Conservation (phyloP, 345 rosid species). For the Brassica rapa region DNA sequence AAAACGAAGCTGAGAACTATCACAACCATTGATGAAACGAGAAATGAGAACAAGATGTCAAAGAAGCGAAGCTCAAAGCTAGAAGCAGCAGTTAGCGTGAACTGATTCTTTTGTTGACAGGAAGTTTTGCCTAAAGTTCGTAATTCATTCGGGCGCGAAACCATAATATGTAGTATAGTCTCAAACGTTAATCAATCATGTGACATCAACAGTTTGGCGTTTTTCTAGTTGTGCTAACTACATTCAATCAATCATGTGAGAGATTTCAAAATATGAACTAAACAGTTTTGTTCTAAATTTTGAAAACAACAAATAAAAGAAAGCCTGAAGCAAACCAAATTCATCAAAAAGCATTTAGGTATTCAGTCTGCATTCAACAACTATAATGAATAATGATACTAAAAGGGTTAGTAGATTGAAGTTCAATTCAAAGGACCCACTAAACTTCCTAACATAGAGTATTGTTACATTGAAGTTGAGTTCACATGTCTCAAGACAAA, state of each 20-base stretch:
- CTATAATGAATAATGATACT: constrained; percentile 10
- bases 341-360: neutral
- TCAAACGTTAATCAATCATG: neutral
- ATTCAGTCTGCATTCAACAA: constrained; percentile 1
- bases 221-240: neutral
- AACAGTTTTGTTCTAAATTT: neutral
- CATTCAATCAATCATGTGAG: neutral
- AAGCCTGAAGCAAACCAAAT: neutral
- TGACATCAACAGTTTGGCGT: neutral
- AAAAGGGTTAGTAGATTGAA: constrained; percentile 2
- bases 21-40: neutral
- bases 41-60: neutral
- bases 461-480: neutral
- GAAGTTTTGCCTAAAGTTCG: neutral
- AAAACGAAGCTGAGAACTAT: neutral
- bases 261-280: neutral
- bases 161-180: neutral
- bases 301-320: neutral
- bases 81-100: neutral
- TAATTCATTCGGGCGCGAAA: neutral
- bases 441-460: neutral
- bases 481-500: constrained; percentile 3
- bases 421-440: constrained; percentile 9
- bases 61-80: neutral
- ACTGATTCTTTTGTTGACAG: neutral